Evolutionary conservation across 331 rosid genomes (phyloP).

Genomic region (Cucumis variabilis): DNA sequence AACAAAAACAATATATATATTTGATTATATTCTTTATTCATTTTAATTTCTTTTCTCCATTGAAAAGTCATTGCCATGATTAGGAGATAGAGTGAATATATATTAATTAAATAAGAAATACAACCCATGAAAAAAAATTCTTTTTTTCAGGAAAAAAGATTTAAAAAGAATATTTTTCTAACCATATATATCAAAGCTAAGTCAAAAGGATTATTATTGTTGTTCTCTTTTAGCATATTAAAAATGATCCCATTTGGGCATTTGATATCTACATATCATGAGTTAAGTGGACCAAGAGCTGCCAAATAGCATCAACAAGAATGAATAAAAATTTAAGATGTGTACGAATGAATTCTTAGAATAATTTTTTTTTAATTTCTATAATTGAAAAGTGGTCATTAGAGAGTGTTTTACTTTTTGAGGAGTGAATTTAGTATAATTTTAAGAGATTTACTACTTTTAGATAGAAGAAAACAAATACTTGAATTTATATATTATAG

Average conservation of each 20-base stretch:
- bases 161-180: background rate
- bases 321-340: background rate
- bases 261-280: background rate
- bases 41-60: background rate
- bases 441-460: background rate
- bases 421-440: background rate
- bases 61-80: background rate
- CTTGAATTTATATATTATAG: background rate
- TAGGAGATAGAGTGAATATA: background rate
- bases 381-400: background rate
- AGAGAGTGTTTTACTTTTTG: background rate
- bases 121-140: too few species aligned
- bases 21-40: background rate
- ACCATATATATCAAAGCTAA: background rate
- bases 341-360: background rate
- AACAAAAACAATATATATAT: background rate
- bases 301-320: conserved; percentile 1
- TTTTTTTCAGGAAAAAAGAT: too few species aligned
- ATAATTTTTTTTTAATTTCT: background rate
- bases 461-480: background rate
- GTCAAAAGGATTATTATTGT: background rate
- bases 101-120: background rate
- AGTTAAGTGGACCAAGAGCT: background rate
- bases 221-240: background rate
- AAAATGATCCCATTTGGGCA: background rate